Conservation (phyloP, 805 yeast species). For the Cyberlindnera nakhonratchasimensis region DNA sequence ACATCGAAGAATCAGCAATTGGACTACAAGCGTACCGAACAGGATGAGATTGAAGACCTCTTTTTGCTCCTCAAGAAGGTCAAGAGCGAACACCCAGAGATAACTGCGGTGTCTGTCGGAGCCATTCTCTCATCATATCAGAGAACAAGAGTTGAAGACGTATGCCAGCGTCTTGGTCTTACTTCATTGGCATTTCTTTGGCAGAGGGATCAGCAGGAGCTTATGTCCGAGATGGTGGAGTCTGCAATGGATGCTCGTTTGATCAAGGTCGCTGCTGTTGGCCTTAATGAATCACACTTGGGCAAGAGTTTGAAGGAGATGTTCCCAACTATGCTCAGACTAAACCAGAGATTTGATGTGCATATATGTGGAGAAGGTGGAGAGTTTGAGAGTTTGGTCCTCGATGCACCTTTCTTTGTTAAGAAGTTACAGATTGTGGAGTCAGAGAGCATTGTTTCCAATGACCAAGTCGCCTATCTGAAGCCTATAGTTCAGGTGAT, state of each 20-base stretch:
- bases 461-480: constrained; percentile 70
- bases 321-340: constrained; percentile 50
- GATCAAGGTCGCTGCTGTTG: constrained; percentile 92
- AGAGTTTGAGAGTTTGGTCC: constrained; percentile 89
- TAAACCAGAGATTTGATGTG: constrained; percentile 69
- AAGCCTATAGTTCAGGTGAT: constrained; percentile 50
- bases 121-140: constrained; percentile 96
- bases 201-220: constrained; percentile 80
- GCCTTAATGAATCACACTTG: constrained; percentile 62
- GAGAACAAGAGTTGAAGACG: constrained; percentile 88
- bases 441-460: constrained; percentile 24
- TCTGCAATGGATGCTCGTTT: constrained; percentile 73
- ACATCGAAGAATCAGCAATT: constrained; percentile 57
- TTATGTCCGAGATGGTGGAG: constrained; percentile 77
- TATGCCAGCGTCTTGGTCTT: constrained; percentile 70
- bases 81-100: constrained; percentile 54
- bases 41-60: constrained; percentile 89
- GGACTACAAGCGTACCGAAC: constrained; percentile 62
- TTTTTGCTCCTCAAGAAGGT: constrained; percentile 50
- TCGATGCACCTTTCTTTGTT: constrained; percentile 83
- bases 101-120: constrained; percentile 89
- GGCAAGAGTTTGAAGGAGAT: constrained; percentile 65
- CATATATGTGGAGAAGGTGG: constrained; percentile 99
- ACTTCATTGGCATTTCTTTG: constrained; percentile 76
- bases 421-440: constrained; percentile 36